Conservation (phyloP, 345 rosid genomes). For the Citrus maxima region DNA sequence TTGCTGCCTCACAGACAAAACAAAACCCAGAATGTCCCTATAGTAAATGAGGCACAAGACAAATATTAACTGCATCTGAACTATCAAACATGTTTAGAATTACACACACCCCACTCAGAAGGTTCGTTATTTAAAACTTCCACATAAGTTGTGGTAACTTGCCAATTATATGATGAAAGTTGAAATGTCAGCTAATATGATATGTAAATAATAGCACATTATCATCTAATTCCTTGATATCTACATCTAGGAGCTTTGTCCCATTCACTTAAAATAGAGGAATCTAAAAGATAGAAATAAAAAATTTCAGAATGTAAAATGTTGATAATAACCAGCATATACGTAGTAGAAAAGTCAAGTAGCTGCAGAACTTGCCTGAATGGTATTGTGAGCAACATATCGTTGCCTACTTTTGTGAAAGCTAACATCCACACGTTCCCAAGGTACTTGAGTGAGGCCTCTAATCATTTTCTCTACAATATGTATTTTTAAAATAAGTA, state of each 20-base stretch:
- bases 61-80: background rate
- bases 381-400: constrained; percentile 74
- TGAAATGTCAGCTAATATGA: background rate
- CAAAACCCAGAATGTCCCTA: background rate
- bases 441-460: constrained; percentile 72
- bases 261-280: background rate
- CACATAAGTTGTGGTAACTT: background rate
- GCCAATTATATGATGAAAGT: background rate
- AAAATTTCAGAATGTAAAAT: background rate
- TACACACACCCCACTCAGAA: background rate
- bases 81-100: background rate
- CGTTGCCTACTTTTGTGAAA: constrained; percentile 83
- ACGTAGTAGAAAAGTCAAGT: background rate
- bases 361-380: constrained; percentile 59
- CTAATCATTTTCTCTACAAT: constrained; percentile 76
- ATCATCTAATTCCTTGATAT: background rate
- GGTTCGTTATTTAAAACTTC: background rate
- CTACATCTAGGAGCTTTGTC: background rate
- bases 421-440: constrained; percentile 96
- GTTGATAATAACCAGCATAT: background rate
- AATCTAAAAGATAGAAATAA: background rate
- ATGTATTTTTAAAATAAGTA: background rate
- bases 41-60: no score
- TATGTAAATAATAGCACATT: background rate
- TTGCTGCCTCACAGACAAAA: background rate